Base-by-base conservation (phyloP, 352 stramenopile genomes). In the Globisporangium viniferum region DNA sequence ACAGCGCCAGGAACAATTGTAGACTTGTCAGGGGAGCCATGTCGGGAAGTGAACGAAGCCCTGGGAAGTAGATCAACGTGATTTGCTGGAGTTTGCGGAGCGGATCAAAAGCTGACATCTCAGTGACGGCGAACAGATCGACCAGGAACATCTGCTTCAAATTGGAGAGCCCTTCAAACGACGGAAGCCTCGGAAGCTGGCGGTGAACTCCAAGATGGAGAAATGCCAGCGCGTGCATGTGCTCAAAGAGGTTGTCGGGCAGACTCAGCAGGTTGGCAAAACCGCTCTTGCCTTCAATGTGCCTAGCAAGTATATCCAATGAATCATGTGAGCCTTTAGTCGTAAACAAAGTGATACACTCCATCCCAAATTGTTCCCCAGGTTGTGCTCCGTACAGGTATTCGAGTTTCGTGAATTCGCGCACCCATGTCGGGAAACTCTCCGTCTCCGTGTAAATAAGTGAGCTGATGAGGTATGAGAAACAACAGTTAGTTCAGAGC, bases 201-300 rank as follows among this genome's bases (percentile, higher is more conserved):
- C 0, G 27, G 35, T 84, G 76, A 3, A 68, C 22, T 8, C 78
- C 75, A 0, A 89, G 49, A 18, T 85, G 73, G 1, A 90, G 62
- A 31, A 76, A 80, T 0, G 65, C 68, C 9, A 90, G 62, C 3
- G 72, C 63, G 0, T 55, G 41, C 72, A 81, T 82, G 3, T 66
- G n/a, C 1, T 22, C 39, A 48, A 90, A 88, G 0, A 88, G 46
- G 39, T 78, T 62, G 1, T 10, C 18, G 0, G 67, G 69, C 12
- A 87, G 35, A 1, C 49, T 59, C 0, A 58, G 18, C n/a, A 86
- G 29, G 35, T 80, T 82, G 18, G 20, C 24, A 29, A 36, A 60
- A 0, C 66, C 62, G 0, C 64, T 27, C 39, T 74, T 80, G 14
- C 76, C 79, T 69, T 81, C 76, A 14, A 84, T 70, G 59, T 84